Evolutionary conservation across 257 asterid species (phyloP).

Genomic region (Solanum etuberosum): DNA sequence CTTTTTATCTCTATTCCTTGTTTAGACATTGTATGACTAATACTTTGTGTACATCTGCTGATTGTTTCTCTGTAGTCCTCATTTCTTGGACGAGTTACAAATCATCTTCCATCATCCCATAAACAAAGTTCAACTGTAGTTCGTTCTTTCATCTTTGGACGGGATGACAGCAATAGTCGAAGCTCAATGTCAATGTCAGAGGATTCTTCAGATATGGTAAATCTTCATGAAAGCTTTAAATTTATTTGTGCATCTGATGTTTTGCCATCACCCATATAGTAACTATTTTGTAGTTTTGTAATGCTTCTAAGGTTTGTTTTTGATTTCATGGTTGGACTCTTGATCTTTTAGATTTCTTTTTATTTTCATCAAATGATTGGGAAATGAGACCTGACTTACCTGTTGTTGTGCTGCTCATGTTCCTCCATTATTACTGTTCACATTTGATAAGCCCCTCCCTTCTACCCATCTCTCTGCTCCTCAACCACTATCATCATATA

Average conservation of each 20-base stretch:
- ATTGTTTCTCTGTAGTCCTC: constrained; percentile 52
- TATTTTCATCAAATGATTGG: background rate
- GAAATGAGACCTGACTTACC: background rate
- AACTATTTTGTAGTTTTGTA: background rate
- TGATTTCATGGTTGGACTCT: background rate
- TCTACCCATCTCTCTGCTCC: background rate
- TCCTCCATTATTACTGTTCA: background rate
- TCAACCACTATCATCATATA: background rate
- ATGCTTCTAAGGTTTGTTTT: background rate
- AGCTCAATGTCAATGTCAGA: constrained; percentile 56
- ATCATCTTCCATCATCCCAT: constrained; percentile 41
- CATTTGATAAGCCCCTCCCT: background rate
- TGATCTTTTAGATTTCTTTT: background rate
- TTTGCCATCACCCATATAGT: background rate
- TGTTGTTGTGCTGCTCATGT: background rate
- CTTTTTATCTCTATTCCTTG: constrained; percentile 1
- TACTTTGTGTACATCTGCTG: background rate
- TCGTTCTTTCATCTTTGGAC: constrained; percentile 80
- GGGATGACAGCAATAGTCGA: constrained; percentile 79
- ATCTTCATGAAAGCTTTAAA: background rate
- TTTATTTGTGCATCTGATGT: background rate
- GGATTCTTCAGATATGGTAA: constrained; percentile 57
- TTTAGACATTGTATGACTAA: background rate
- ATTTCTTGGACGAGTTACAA: constrained; percentile 64
- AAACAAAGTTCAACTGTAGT: constrained; percentile 53